These are phyloP conservation scores for Colletotrichum chrysophilum DNA, from an alignment of 2,329 filamentous ascomycete genomes.

Conservation along the genomic window DNA sequence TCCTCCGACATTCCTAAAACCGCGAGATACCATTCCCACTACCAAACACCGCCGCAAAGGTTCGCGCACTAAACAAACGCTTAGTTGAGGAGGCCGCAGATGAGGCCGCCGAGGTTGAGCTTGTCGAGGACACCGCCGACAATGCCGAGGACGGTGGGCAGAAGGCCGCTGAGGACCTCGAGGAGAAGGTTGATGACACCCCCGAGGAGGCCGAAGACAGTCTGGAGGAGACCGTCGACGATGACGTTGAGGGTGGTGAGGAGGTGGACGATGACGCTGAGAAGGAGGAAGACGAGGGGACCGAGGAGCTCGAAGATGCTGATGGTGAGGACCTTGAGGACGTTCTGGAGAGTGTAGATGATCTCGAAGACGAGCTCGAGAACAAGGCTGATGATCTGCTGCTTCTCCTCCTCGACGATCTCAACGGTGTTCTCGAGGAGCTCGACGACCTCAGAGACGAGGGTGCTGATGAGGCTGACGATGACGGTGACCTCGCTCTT, in stretches of 20 bases:
- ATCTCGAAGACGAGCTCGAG: conserved; percentile 15
- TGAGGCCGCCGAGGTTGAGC: conserved; percentile 1
- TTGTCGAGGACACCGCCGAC: not conserved
- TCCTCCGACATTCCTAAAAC: not conserved
- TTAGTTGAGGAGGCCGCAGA: conserved; percentile 10
- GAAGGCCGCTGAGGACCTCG: conserved; percentile 13
- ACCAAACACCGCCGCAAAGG: not conserved
- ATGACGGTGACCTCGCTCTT: conserved; percentile 15
- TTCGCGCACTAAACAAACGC: not conserved
- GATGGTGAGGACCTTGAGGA: conserved; percentile 3
- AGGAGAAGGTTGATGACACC: conserved; percentile 1
- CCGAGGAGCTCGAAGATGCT: conserved; percentile 20
- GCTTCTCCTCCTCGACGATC: conserved; percentile 16
- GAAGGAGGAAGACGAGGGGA: conserved; percentile 9
- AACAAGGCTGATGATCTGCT: conserved; percentile 2
- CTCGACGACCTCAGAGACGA: not conserved
- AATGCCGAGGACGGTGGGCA: conserved; percentile 8
- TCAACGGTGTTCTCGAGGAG: not conserved
- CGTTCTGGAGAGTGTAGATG: not conserved
- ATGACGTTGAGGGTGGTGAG: conserved; percentile 10
- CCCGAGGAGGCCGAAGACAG: not conserved
- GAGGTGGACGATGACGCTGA: conserved; percentile 4
- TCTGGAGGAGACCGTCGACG: conserved; percentile 4
- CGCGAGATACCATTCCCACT: not conserved
- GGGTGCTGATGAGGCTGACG: not conserved